Evolutionary conservation across 768 basidiomycete genomes (phyloP), one percentile per base, ranked within the genome.

Genomic region (Stropharia rugosoannulata): DNA sequence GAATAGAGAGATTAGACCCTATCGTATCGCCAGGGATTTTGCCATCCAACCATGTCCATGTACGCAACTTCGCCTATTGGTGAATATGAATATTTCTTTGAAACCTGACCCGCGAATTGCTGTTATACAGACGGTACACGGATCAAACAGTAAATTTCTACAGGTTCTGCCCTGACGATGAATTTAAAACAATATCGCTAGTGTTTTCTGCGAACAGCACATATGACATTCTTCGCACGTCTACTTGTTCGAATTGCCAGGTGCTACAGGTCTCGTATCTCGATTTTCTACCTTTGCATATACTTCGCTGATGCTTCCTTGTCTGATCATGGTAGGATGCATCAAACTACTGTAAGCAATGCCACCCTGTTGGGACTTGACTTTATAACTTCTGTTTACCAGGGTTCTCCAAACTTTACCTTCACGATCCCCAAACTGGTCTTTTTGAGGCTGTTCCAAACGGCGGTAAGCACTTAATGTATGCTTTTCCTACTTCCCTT

Each of bases 361-460:
- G 15, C 38, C 15, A 22, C 16, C 52, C 13, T 4, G 15, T 35
- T 22, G 32, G 19, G 19, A 12, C 37, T n/a, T 29, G n/a, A 22
- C 6, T 13, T 19, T 1, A 27, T 36, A 35, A 6, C 22, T 32
- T 25, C 1, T n/a, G 11, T 51, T 19, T 19, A 36, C 25, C 13
- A 76, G 75, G 74, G 74, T 75, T 76, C 59, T 70, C 75, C 8
- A 75, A 73, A 59, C 63, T 77, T 0, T 77, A 75, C 59, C 75
- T 76, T 60, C 74, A 69, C 29, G 74, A 77, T 59, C 73, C 73
- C 4, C 57, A 63, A 36, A 74, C 67, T n/a, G 64, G 70, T 42
- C 50, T 64, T 8, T 76, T 73, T 36, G 75, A 75, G 49, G 58
- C 67, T 11, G 75, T 77, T 7, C 57, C 64, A 12, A 73, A 77